Evolutionary conservation across 2,329 filamentous ascomycete genomes (phyloP).

Genomic region (Dactylonectria macrodidyma): DNA sequence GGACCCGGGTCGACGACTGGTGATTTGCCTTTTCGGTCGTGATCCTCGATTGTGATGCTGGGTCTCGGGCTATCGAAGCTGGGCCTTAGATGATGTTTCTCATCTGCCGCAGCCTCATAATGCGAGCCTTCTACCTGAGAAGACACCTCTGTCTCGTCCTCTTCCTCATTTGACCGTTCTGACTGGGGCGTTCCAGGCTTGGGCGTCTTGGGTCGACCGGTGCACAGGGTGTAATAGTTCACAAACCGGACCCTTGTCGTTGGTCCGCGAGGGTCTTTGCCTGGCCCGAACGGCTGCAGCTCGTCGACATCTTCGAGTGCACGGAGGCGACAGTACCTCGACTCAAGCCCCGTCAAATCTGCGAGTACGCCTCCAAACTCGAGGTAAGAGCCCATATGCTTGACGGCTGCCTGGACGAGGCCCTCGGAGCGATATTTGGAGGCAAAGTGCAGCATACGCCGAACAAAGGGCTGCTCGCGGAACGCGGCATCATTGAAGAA

Average conservation of each 20-base stretch:
- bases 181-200: slow-evolving; percentile 31
- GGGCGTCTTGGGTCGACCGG: slow-evolving; percentile 74
- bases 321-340: slow-evolving; percentile 78
- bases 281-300: slow-evolving; percentile 49
- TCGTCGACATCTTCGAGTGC: slow-evolving; percentile 81
- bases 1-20: slow-evolving; percentile 4
- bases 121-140: slow-evolving; percentile 7
- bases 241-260: slow-evolving; percentile 79
- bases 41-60: slow-evolving; percentile 40
- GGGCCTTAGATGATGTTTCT: slow-evolving; percentile 14
- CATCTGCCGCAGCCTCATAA: slow-evolving; percentile 4
- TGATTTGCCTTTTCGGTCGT: slow-evolving; percentile 36
- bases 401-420: slow-evolving; percentile 77
- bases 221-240: slow-evolving; percentile 93
- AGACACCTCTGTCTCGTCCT: slow-evolving; percentile 4
- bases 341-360: slow-evolving; percentile 79
- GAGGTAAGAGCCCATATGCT: slow-evolving; percentile 83
- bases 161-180: slow-evolving; percentile 17
- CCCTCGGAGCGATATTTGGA: slow-evolving; percentile 83
- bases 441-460: slow-evolving; percentile 80
- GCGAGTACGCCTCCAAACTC: slow-evolving; percentile 88
- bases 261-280: slow-evolving; percentile 38
- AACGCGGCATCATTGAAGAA: slow-evolving; percentile 83
- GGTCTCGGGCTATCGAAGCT: slow-evolving; percentile 30
- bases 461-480: slow-evolving; percentile 78